Base-by-base conservation (phyloP, 2,329 filamentous ascomycete genomes). In the Colletotrichum costaricense region DNA sequence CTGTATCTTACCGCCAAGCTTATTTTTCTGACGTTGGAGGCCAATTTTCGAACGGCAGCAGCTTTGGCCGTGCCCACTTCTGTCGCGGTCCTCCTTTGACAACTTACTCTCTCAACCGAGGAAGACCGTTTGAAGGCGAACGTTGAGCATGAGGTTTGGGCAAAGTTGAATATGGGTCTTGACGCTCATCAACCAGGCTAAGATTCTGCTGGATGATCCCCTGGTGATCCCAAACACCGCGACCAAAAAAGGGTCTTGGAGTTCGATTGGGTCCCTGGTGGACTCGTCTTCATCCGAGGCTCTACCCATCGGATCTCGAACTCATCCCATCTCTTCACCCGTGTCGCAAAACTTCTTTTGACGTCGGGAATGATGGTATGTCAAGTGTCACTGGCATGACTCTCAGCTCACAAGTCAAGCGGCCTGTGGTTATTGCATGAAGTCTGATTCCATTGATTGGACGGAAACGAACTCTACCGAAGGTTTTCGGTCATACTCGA, bases 1-100 rank as follows among this genome's bases (percentile, higher is more conserved):
- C 62, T 71, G 71, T 55, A 28, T 66, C 67, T 71, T 65, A 73
- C 67, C 57, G 71, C 71, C 71, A 71, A 73, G 71, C 67, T 71
- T 73, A 73, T 62, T 46, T 49, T 73, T 58, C 67, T 66, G 67
- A 73, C 71, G 62, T 33, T 35, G 67, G 38, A 56, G 55, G 55
- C 30, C 26, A 65, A 71, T 33, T 35, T 33, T 70, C 55, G 33
- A 65, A 65, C 71, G 67, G 70, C 55, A 62, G 12, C 55, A 55
- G 54, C 54, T 59, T n/a, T 24, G 65, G 49, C 66, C 66, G 70
- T 65, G 70, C 55, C 59, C 66, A 72, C 70, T 42, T 57, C 28
- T 56, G 67, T 62, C 60, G 60, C 56, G 60, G 26, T 19, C n/a
- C 58, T 38, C 42, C 59, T 26, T 14, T 24, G 19, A 49, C 5